Base-by-base conservation (phyloP, 768 basidiomycete species). In the Russula emetica region DNA sequence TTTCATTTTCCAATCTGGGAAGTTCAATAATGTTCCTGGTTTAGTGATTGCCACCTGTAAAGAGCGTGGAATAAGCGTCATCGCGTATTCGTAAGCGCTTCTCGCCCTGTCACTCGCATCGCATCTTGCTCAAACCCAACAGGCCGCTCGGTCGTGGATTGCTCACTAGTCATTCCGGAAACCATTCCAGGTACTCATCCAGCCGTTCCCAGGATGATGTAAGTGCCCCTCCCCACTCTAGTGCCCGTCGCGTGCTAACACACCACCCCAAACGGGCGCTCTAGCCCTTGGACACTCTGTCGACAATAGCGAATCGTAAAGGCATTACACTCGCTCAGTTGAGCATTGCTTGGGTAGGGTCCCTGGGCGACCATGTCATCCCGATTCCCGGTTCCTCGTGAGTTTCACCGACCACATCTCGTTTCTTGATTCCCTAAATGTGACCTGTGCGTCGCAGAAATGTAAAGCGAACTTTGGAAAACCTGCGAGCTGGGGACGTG, bases 131-230 rank as follows among this genome's bases (percentile, higher is more conserved):
- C 28, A 58, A 14, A 11, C 26, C 57, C 24, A 50, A 34, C 69
- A 85, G 80, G 34, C 83, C 84, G 0, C 77, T 85, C 0, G 83
- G 83, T 10, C 74, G 77, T n/a, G 83, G 83, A 3, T 76, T 85
- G 70, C 73, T 85, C 36, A 80, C 80, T 0, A 83, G 83, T 1
- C 70, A 77, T 32, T 76, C 83, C 68, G 75, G 77, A 58, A 76
- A 76, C 22, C 76, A 78, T 62, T 70, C 73, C 53, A 73, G 77
- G 32, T 69, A 67, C 36, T 22, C 52, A 11, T 55, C 74, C 5
- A 72, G 76, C 5, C 73, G 78, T n/a, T 77, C 79, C 71, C 70
- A 75, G 57, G 73, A 74, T 6, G 78, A 79, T 51, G 72, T 70
- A 58, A 14, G 67, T 63, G 34, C 10, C 14, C 32, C 13, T n/a